Percentiles rank a stretch among this genome's conserved stretches.
Conservation (phyloP, 192 early-diverging fungal species). For the Funneliformis geosporum region DNA sequence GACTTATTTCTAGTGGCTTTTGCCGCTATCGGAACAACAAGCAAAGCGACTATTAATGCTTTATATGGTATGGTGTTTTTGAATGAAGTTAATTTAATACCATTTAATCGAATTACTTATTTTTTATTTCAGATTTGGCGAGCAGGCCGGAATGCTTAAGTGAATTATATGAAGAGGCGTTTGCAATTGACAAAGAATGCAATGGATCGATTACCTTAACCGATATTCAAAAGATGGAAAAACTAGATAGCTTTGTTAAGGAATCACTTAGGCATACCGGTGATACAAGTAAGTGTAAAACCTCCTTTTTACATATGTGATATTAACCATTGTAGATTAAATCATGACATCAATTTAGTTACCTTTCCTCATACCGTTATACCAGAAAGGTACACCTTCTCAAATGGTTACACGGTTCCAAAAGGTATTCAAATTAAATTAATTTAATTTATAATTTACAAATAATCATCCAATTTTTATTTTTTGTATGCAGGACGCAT, state of each 20-base stretch:
- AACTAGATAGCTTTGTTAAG: conserved; percentile 13
- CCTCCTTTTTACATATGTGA: too few relatives aligned
- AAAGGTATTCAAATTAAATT: background rate
- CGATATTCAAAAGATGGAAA: conserved; percentile 10
- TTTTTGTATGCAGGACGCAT: background rate
- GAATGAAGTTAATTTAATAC: too few relatives aligned
- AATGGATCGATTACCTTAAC: background rate
- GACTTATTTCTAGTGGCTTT: background rate
- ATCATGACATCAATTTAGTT: too few relatives aligned
- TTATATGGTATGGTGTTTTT: background rate
- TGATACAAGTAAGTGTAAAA: background rate
- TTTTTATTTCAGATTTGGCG: conserved; percentile 11
- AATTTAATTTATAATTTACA: background rate
- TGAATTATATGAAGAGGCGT: conserved; percentile 8
- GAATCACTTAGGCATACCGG: background rate
- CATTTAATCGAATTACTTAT: too few relatives aligned
- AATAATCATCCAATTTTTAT: too few relatives aligned
- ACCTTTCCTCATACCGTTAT: background rate
- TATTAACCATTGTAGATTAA: too few relatives aligned
- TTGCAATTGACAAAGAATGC: background rate
- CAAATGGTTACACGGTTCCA: conserved; percentile 9
- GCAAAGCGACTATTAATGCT: background rate
- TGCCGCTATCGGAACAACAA: background rate
- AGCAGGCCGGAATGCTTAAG: background rate
- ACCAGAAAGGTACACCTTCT: background rate